A percentile compares a stretch with the other conserved stretches of the same genome.
phyloP scores from a whole-genome alignment of 805 yeast species.

The Nakazawaea molendinolei region DNA sequence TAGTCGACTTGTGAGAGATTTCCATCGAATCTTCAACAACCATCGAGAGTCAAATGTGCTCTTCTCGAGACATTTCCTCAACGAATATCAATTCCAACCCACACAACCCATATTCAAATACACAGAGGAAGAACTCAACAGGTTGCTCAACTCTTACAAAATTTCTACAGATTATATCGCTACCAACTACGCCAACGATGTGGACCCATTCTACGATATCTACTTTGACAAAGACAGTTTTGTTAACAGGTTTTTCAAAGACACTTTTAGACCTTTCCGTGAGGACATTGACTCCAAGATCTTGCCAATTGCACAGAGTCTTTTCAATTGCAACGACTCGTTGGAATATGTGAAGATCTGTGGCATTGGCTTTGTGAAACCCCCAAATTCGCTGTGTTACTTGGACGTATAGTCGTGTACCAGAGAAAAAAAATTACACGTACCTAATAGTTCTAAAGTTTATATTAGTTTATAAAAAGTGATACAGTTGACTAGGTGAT shows the following conservation, averaged over 20 bases:
- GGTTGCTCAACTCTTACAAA: conserved; percentile 6
- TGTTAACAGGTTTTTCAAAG: conserved; percentile 8
- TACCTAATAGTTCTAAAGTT: not conserved
- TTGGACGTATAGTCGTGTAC: conserved; percentile 6
- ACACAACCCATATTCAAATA: conserved; percentile 11
- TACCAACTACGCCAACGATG: conserved; percentile 5
- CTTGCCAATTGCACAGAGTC: conserved; percentile 5
- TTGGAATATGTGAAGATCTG: conserved; percentile 10
- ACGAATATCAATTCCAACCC: conserved; percentile 11
- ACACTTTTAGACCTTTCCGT: conserved; percentile 11
- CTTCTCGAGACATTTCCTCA: conserved; percentile 9
- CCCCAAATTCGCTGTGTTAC: not conserved
- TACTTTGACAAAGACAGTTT: conserved; percentile 10
- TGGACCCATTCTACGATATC: conserved; percentile 9
- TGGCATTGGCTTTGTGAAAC: conserved; percentile 11
- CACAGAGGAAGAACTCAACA: conserved; percentile 5
- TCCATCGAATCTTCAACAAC: conserved; percentile 9
- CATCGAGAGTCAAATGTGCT: conserved; percentile 10
- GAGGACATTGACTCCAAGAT: conserved; percentile 11
- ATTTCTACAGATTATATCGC: conserved; percentile 8
- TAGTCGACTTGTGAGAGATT: conserved; percentile 9
- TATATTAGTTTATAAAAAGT: not conserved
- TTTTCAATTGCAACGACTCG: conserved; percentile 2
- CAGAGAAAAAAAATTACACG: not conserved
- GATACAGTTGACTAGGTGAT: too few relatives aligned